phyloP scores from a whole-genome alignment of 1,284 basidiomycete genomes.

The Ustilago curta region DNA sequence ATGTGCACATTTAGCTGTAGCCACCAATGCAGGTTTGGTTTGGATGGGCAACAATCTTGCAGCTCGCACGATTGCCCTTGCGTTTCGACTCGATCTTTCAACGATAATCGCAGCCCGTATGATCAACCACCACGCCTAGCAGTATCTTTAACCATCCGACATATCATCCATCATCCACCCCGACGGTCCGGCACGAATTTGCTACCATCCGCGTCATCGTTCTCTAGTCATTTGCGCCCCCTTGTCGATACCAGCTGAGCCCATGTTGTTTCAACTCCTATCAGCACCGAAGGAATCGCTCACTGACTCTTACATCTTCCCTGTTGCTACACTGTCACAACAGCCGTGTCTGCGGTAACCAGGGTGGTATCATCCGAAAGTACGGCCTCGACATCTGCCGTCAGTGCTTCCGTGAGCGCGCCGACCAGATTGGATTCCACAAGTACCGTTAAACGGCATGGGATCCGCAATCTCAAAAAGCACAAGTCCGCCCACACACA shows the following conservation, averaged over 20 bases:
- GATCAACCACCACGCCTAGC: background rate
- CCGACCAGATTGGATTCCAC: slow-evolving; percentile 67
- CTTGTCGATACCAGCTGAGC: background rate
- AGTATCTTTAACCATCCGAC: background rate
- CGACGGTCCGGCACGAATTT: no score
- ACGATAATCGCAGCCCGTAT: background rate
- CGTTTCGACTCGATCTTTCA: background rate
- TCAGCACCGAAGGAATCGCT: background rate
- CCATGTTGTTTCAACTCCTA: background rate
- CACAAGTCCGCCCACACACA: slow-evolving; percentile 12
- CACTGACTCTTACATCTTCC: slow-evolving; percentile 14
- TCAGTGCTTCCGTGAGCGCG: slow-evolving; percentile 70
- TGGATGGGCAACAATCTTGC: no score
- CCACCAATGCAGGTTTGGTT: background rate
- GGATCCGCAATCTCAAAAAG: background rate
- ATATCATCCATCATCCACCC: background rate
- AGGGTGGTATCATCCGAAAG: slow-evolving; percentile 69
- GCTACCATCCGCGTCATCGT: background rate
- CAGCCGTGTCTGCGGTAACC: slow-evolving; percentile 69
- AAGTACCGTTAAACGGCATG: slow-evolving; percentile 54
- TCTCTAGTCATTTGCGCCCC: no score
- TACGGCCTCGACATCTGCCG: slow-evolving; percentile 69
- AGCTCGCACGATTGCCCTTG: no score
- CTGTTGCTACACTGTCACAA: slow-evolving; percentile 1
- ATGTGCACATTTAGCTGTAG: no score